Percentiles rank a stretch among this genome's conserved stretches.
Evolutionary conservation across 2,329 filamentous ascomycete species (phyloP).

Genomic region (Diaporthe sp.): DNA sequence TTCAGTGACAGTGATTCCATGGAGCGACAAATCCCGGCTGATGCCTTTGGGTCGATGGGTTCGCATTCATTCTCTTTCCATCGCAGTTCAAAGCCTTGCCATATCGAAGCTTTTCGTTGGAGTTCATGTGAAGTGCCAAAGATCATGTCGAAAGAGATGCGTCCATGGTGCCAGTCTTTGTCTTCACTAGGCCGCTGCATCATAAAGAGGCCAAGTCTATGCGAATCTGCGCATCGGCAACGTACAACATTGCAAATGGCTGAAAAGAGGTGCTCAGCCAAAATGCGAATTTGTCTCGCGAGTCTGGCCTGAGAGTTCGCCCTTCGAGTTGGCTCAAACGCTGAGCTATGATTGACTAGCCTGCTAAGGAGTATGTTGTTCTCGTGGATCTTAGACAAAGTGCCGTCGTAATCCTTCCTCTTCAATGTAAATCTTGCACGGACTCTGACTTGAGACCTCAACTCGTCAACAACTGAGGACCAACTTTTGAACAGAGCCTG

Average conservation of each 20-base stretch:
- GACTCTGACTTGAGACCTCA: neutral
- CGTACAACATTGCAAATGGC: neutral
- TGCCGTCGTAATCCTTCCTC: neutral
- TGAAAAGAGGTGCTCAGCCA: neutral
- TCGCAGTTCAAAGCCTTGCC: neutral
- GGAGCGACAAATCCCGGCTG: neutral
- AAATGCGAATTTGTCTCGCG: neutral
- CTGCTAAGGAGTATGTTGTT: neutral
- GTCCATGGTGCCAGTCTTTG: neutral
- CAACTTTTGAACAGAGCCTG: neutral
- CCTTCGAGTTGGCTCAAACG: neutral
- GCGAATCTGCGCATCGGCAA: neutral
- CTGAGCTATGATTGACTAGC: neutral
- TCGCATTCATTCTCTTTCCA: neutral
- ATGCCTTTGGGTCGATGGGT: neutral
- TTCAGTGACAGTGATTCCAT: neutral
- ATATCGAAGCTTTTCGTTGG: neutral
- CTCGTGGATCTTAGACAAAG: neutral
- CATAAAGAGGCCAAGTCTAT: neutral
- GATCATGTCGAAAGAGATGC: neutral
- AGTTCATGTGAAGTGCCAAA: neutral
- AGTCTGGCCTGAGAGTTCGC: neutral
- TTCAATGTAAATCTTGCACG: neutral
- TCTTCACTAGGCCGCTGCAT: neutral
- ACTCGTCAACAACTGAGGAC: neutral